Base-by-base conservation (phyloP, 495 filamentous ascomycete genomes). In the Aspergillus indologenus region DNA sequence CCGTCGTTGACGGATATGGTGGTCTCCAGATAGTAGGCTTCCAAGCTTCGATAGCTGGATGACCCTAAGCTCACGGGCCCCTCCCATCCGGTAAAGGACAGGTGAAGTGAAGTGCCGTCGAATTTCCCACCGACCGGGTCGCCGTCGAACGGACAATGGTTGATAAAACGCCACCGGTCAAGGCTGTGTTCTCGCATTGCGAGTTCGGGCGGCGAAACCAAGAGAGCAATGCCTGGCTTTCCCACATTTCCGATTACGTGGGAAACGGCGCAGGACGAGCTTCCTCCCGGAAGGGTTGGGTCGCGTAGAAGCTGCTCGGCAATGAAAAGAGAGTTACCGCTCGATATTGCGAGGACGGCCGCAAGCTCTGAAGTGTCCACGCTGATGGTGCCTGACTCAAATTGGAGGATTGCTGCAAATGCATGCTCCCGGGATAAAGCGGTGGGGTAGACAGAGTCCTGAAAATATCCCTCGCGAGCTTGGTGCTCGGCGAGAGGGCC, bases 301-400 rank as follows among this genome's bases (percentile, higher is more conserved):
- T 60, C 58, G 17, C 56, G 45, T 1, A 56, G 19, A 17, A 58
- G 19, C 5, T 24, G 19, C 3, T 51, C 52, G 5, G 58, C 58
- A 50, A 60, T 52, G 45, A 60, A 60, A 6, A 60, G 58, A 9
- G 58, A 56, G 53, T 60, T 56, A 2, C 29, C 51, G 29, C 45
- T 58, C 0, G 56, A 59, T 26, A 58, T 53, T 1, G 56, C 56
- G 31, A 58, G 50, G 1, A 53, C 56, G 2, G 19, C 9, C 1
- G 26, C 34, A 21, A 58, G 18, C 1, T 52, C 56, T 12, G 43
- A 0, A 0, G 29, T 24, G 6, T 53, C 45, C 8, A 46, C 47
- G 8, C 47, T 52, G 12, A 58, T 18, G 11, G 31, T 53, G 5
- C 56, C 56, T 0, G 48, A 52, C 12, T 58, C 56, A 17, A 58